Evolutionary conservation across 1,284 basidiomycete species (phyloP).

Genomic region (Mycena citricolor): DNA sequence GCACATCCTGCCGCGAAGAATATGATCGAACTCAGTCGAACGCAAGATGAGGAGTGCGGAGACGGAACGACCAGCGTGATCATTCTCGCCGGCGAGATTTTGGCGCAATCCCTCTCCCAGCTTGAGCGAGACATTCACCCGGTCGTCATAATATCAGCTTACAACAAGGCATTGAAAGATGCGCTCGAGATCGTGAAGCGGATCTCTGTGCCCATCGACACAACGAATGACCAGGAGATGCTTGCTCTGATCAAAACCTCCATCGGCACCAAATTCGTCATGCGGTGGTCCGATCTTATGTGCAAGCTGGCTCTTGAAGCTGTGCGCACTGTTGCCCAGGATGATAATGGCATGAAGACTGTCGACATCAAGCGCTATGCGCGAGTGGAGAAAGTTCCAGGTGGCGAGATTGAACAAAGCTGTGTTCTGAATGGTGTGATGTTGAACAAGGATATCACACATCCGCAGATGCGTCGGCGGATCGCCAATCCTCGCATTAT

Average conservation of each 20-base stretch:
- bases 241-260: constrained; percentile 96
- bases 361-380: constrained; percentile 99
- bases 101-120: constrained; percentile 91
- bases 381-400: constrained; percentile 95
- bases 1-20: constrained; percentile 98
- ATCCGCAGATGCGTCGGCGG: constrained; percentile 93
- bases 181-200: constrained; percentile 86
- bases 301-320: constrained; percentile 93
- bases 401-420: constrained; percentile 95
- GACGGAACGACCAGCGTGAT: constrained; percentile 98
- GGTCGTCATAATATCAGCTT: constrained; percentile 97
- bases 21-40: constrained; percentile 97
- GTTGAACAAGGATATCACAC: constrained; percentile 99
- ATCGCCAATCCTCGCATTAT: constrained; percentile 91
- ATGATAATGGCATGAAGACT: constrained; percentile 71
- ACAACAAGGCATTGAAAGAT: constrained; percentile 93
- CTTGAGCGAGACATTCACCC: constrained; percentile 97
- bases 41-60: constrained; percentile 98
- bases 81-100: constrained; percentile 97
- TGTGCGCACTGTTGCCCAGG: constrained; percentile 79
- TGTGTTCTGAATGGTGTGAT: constrained; percentile 89
- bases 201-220: constrained; percentile 91
- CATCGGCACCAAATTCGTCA: constrained; percentile 99
- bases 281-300: constrained; percentile 97
- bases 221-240: constrained; percentile 88